phyloP scores from a whole-genome alignment of 2,329 filamentous ascomycete species.

The Amylocarpus encephaloides region DNA sequence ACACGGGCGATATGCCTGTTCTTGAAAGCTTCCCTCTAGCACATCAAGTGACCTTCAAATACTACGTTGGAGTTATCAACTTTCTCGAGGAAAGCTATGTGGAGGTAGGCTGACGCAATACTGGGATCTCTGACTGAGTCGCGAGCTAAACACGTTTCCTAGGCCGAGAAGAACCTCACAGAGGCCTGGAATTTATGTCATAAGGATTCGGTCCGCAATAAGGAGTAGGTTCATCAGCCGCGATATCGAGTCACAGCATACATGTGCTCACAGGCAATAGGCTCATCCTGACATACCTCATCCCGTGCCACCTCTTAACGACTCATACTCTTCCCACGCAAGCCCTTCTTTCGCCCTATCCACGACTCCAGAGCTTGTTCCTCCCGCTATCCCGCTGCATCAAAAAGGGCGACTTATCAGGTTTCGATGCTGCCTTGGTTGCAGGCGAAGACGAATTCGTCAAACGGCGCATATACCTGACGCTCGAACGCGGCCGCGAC shows the following conservation, averaged over 20 bases:
- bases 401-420: conserved; percentile 71
- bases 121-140: neutral
- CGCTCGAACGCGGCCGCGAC: conserved; percentile 84
- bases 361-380: conserved; percentile 71
- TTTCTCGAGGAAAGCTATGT: conserved; percentile 93
- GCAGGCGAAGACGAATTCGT: conserved; percentile 89
- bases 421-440: conserved; percentile 76
- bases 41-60: conserved; percentile 92
- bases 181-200: conserved; percentile 80
- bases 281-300: conserved; percentile 87
- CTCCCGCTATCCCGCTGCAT: conserved; percentile 73
- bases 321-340: conserved; percentile 75
- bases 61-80: conserved; percentile 87
- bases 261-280: conserved; percentile 38
- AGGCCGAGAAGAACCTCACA: conserved; percentile 75
- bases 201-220: conserved; percentile 63
- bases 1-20: conserved; percentile 71
- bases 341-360: conserved; percentile 65
- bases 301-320: conserved; percentile 87
- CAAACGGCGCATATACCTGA: conserved; percentile 87
- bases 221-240: conserved; percentile 54
- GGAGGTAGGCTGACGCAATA: conserved; percentile 45
- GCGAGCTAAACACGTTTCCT: conserved; percentile 1
- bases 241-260: conserved; percentile 3
- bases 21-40: conserved; percentile 77